A percentile compares a stretch with the other conserved stretches of the same genome.
phyloP scores from a whole-genome alignment of 306 rosid genomes.

The Cucumis hystrix region DNA sequence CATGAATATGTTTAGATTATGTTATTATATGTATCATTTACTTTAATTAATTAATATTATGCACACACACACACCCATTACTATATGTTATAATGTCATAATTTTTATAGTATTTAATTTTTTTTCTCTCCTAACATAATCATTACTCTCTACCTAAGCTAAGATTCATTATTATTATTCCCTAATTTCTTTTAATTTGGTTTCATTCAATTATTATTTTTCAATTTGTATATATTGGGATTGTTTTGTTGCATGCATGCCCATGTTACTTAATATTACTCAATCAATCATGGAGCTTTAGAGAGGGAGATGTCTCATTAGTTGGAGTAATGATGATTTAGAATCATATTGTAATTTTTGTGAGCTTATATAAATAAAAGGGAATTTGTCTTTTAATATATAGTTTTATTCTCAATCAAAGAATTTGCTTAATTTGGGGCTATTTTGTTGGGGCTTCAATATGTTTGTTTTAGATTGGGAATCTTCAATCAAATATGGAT shows the following conservation, averaged over 20 bases:
- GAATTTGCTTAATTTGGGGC: background rate
- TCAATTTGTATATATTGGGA: background rate
- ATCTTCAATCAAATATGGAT: background rate
- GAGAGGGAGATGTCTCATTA: background rate
- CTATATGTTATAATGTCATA: background rate
- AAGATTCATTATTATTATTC: background rate
- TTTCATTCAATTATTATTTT: background rate
- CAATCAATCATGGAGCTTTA: background rate
- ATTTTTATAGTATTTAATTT: too few relatives aligned
- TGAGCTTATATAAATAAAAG: background rate
- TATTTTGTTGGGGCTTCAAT: background rate
- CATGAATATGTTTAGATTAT: background rate
- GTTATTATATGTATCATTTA: background rate
- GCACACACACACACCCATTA: background rate
- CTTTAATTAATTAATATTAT: background rate
- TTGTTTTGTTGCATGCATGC: background rate
- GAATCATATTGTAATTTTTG: background rate
- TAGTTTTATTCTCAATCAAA: background rate
- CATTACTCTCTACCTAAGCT: background rate
- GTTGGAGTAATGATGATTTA: slow-evolving; percentile 8
- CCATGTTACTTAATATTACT: slow-evolving; percentile 5
- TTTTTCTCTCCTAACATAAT: background rate
- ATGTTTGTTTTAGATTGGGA: background rate
- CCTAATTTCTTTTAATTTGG: background rate
- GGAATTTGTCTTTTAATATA: background rate